Base-by-base conservation (phyloP, 176 grass and related monocot genomes). In the Phoenix dactylifera region DNA sequence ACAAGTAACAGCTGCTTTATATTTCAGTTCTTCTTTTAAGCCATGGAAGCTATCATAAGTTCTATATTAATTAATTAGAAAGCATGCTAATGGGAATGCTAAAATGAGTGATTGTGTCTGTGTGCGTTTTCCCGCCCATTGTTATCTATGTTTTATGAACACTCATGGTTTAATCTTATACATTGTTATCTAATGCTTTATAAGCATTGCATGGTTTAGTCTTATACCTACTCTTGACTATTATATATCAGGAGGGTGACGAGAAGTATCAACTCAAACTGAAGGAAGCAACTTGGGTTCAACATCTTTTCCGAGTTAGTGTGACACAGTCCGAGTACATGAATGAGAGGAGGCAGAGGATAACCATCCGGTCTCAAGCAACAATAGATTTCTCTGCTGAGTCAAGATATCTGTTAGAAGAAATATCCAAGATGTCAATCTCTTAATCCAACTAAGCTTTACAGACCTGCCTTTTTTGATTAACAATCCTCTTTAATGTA, bases 211-310 rank as follows among this genome's bases (percentile, higher is more conserved):
- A 15, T 51, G 14, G 3, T 18, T n/a, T 44, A 12, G 44, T 26
- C 28, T 44, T 26, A n/a, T 52, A n/a, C 7, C 0, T 49, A 15
- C 4, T 0, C 12, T 60, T 65, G 18, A 44, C 7, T 20, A 32
- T 63, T 63, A 23, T 63, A 16, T 18, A 68, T 66, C 77, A 92
- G 87, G 87, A 92, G 60, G 93, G 87, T 4, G 93, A 98, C 26
- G 93, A 92, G 20, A 71, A 74, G 1, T 98, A 88, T 24, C 64
- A 67, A 55, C 67, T 88, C 66, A 98, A 92, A 60, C 71, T 98
- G 69, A 98, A 92, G 65, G 81, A 83, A 54, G 87, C 87, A 7
- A 98, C 77, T 35, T 98, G 87, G 87, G 72, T 85, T 76, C 81
- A 84, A 52, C 84, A 92, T 65, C 65, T 88, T 51, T 88, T 98